Percentiles rank a stretch among this genome's conserved stretches.
phyloP scores from a whole-genome alignment of 768 basidiomycete genomes.

The Xerocomellus dryophilus region DNA sequence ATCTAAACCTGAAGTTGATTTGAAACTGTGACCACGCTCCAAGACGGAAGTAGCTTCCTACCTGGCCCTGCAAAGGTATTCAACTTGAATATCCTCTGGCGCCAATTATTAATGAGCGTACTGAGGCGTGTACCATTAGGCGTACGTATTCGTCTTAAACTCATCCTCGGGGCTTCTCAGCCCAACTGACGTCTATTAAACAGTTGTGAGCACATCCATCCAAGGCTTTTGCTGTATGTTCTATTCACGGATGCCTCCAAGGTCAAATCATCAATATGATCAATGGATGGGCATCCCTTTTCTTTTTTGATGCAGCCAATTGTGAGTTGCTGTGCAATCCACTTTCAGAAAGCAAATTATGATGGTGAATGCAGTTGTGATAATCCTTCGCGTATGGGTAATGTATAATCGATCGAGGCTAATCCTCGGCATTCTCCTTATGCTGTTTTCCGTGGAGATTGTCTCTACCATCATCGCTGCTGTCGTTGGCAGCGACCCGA shows the following conservation, averaged over 20 bases:
- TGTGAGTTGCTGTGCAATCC: not conserved
- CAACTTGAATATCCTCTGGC: not conserved
- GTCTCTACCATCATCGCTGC: not conserved
- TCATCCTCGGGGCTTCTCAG: not conserved
- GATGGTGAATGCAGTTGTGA: not conserved
- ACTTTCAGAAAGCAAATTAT: not conserved
- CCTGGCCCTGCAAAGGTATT: not conserved
- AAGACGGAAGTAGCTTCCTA: not conserved
- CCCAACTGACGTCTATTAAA: not conserved
- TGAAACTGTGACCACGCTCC: not conserved
- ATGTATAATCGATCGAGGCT: not conserved
- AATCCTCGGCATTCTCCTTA: not conserved
- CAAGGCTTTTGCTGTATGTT: too few relatives aligned
- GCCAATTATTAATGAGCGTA: not conserved
- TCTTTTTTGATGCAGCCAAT: slow-evolving; percentile 2
- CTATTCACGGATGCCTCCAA: not conserved
- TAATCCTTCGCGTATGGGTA: not conserved
- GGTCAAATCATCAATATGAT: not conserved
- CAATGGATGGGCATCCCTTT: not conserved
- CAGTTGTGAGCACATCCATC: too few relatives aligned
- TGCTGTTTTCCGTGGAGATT: not conserved
- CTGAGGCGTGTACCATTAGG: not conserved
- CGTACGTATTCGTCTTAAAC: not conserved
- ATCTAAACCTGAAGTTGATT: not conserved
- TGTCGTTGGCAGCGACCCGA: not conserved